These are phyloP conservation scores for Cladophialophora chaetospira DNA, from an alignment of 2,329 filamentous ascomycete species.

Conservation along the genomic window DNA sequence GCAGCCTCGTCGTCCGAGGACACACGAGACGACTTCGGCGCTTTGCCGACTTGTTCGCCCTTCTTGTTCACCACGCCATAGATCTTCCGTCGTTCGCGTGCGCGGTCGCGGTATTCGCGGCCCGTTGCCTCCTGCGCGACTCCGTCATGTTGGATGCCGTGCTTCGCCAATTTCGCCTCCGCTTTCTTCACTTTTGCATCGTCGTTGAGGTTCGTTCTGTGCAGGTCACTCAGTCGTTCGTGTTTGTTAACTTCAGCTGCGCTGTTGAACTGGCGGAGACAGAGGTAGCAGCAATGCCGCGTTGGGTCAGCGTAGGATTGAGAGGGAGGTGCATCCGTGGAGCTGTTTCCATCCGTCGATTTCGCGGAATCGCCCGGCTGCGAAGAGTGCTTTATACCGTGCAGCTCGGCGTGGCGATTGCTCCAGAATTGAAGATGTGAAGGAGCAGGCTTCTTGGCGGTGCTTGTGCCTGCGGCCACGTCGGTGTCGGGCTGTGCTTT, in stretches of 20 bases:
- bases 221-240: constrained; percentile 60
- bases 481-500: constrained; percentile 45
- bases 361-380: constrained; percentile 35
- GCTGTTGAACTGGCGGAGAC: constrained; percentile 59
- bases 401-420: constrained; percentile 68
- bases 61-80: constrained; percentile 43
- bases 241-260: constrained; percentile 60
- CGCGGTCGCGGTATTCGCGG: constrained; percentile 50
- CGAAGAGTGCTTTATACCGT: constrained; percentile 49
- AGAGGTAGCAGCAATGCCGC: constrained; percentile 63
- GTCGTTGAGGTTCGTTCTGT: constrained; percentile 58
- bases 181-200: constrained; percentile 48
- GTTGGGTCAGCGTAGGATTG: constrained; percentile 64
- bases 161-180: constrained; percentile 46
- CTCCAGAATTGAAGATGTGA: constrained; percentile 72
- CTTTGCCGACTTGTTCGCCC: constrained; percentile 28
- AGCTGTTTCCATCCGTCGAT: constrained; percentile 35
- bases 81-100: constrained; percentile 48
- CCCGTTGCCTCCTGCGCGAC: background rate
- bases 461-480: constrained; percentile 34
- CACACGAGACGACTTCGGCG: constrained; percentile 4
- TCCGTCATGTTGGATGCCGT: constrained; percentile 37
- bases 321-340: constrained; percentile 41
- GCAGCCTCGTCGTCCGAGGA: constrained; percentile 20
- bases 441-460: constrained; percentile 57